Evolutionary conservation across 495 filamentous ascomycete genomes (phyloP).

Genomic region (Hypoxylon trugodes): DNA sequence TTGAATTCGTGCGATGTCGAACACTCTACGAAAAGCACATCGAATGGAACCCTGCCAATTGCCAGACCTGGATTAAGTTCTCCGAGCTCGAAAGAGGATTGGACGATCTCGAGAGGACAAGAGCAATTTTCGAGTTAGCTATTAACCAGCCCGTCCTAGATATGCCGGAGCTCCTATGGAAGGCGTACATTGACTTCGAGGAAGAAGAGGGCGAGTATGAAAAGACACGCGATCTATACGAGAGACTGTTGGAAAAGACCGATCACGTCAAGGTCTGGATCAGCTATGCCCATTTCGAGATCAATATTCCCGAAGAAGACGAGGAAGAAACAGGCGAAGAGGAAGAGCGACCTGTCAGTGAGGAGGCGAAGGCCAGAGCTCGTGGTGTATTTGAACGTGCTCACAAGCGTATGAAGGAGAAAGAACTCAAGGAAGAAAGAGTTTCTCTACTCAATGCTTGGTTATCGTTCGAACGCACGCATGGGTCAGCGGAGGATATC

Average conservation of each 20-base stretch:
- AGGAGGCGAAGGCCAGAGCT: constrained; percentile 82
- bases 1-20: constrained; percentile 89
- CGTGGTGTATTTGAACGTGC: constrained; percentile 87
- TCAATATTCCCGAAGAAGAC: constrained; percentile 79
- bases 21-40: constrained; percentile 94
- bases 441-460: constrained; percentile 90
- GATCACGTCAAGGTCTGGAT: constrained; percentile 99
- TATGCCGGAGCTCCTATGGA: constrained; percentile 98
- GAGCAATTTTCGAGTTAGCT: constrained; percentile 93
- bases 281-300: constrained; percentile 94
- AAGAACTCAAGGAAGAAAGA: constrained; percentile 91
- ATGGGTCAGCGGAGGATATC: constrained; percentile 79
- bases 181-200: constrained; percentile 97
- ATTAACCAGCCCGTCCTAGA: constrained; percentile 85
- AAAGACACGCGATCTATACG: constrained; percentile 81
- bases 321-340: constrained; percentile 54
- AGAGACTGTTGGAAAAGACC: constrained; percentile 89
- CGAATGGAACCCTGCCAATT: constrained; percentile 87
- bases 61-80: constrained; percentile 93
- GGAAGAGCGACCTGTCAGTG: constrained; percentile 77
- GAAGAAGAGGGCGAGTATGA: constrained; percentile 92
- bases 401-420: constrained; percentile 88
- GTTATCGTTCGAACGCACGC: constrained; percentile 87
- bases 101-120: constrained; percentile 83
- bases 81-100: constrained; percentile 89